Percentiles rank a stretch among this genome's conserved stretches.
Evolutionary conservation across 2,329 filamentous ascomycete species (phyloP).

Genomic region (Talaromyces sp.): DNA sequence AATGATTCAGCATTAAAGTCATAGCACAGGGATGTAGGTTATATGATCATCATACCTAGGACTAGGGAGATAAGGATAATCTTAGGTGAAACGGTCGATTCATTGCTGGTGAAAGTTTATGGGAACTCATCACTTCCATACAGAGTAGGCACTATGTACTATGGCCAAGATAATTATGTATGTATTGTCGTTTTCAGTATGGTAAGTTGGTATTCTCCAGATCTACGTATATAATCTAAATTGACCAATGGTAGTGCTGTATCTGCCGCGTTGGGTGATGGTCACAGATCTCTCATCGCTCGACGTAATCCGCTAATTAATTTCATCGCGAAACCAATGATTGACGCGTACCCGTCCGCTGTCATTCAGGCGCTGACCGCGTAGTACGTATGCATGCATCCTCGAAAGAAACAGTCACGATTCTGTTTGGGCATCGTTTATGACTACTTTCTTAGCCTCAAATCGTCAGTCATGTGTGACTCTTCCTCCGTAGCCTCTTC

Average conservation of each 20-base stretch:
- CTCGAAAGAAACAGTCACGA: background rate
- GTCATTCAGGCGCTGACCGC: background rate
- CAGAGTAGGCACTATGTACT: background rate
- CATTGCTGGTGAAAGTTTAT: constrained; percentile 4
- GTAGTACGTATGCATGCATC: constrained; percentile 1
- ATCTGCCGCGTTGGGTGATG: background rate
- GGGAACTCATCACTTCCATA: background rate
- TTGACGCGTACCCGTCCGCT: background rate
- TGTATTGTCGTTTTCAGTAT: background rate
- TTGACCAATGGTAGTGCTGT: background rate
- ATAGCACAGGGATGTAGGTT: background rate
- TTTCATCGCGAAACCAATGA: background rate
- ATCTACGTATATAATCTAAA: background rate
- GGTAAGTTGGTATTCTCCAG: background rate
- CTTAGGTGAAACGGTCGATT: constrained; percentile 7
- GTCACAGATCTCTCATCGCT: background rate
- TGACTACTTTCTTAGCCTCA: background rate
- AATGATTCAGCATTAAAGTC: background rate
- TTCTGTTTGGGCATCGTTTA: background rate
- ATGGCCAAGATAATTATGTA: background rate
- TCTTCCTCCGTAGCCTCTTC: background rate
- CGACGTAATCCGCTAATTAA: background rate
- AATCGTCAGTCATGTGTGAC: background rate
- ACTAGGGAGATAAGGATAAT: constrained; percentile 3
- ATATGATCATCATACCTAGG: background rate